Conservation (phyloP, 2,329 filamentous ascomycete genomes). For the Colletotrichum siamense region DNA sequence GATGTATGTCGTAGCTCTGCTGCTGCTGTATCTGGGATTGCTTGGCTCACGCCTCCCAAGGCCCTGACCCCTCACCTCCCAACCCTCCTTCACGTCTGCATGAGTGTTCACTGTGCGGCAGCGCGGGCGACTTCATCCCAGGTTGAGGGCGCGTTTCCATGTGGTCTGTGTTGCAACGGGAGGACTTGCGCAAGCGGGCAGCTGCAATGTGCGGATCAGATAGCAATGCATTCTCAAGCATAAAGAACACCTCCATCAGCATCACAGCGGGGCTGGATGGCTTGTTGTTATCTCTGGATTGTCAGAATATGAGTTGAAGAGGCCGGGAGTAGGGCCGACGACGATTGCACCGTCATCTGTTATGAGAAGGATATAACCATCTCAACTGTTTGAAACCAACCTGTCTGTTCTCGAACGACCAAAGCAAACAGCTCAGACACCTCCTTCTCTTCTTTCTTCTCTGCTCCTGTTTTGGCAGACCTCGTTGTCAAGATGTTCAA, state of each 20-base stretch:
- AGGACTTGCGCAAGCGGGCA: conserved; percentile 1
- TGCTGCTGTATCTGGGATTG: not conserved
- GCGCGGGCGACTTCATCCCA: not conserved
- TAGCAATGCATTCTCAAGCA: conserved; percentile 2
- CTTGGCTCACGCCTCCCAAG: conserved; percentile 5
- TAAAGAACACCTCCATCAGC: conserved; percentile 15
- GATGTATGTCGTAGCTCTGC: not conserved
- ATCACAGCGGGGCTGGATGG: not conserved
- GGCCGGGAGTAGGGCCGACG: not conserved
- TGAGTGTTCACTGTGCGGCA: not conserved
- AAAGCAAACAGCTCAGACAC: not conserved
- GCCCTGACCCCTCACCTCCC: not conserved
- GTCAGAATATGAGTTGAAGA: not conserved
- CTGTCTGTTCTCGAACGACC: not conserved
- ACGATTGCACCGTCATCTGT: not conserved
- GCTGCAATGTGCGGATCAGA: conserved; percentile 12
- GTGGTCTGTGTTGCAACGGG: not conserved
- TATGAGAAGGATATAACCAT: not conserved
- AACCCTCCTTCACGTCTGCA: not conserved
- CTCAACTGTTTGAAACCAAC: conserved; percentile 13
- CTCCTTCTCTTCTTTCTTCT: not conserved
- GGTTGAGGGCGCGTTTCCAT: not conserved
- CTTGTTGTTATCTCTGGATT: not conserved
- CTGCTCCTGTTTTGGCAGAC: not conserved
- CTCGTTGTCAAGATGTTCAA: conserved; percentile 1